phyloP scores from a whole-genome alignment of 2,329 filamentous ascomycete genomes.

The Pseudogymnoascus sp. region DNA sequence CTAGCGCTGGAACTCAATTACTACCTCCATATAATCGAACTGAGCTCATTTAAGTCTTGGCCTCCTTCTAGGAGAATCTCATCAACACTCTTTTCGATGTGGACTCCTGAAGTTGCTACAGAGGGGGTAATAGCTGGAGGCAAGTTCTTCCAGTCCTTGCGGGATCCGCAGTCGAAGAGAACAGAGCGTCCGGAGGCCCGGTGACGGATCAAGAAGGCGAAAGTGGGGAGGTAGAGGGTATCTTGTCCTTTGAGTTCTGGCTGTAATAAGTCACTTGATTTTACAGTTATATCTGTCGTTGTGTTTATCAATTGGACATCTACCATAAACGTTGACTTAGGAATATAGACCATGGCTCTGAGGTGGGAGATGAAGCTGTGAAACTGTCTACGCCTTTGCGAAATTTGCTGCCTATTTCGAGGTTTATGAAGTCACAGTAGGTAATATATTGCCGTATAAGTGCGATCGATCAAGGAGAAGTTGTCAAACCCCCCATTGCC shows the following conservation, averaged over 20 bases:
- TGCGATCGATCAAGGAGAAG: neutral
- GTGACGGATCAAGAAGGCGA: neutral
- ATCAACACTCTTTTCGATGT: slow-evolving; percentile 23
- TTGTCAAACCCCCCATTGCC: neutral
- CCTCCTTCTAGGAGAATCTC: slow-evolving; percentile 30
- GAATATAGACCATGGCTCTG: neutral
- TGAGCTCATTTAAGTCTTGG: slow-evolving; percentile 26
- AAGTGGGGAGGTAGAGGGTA: neutral
- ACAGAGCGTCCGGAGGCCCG: slow-evolving; percentile 14
- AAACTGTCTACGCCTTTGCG: neutral
- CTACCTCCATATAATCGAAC: slow-evolving; percentile 28
- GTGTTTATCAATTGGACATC: slow-evolving; percentile 1
- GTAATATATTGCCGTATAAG: neutral
- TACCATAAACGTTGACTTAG: neutral
- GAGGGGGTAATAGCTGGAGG: slow-evolving; percentile 18
- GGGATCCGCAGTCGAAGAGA: slow-evolving; percentile 25
- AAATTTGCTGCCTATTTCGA: neutral
- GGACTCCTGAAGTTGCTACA: slow-evolving; percentile 18
- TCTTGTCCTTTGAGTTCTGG: neutral
- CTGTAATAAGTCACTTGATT: neutral
- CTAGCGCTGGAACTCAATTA: neutral
- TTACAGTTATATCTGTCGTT: neutral
- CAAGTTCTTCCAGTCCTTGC: slow-evolving; percentile 27
- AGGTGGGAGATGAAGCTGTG: neutral
- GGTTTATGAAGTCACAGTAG: neutral